Evolutionary conservation across 2,329 filamentous ascomycete species (phyloP).

Genomic region (Penicillium italicum): DNA sequence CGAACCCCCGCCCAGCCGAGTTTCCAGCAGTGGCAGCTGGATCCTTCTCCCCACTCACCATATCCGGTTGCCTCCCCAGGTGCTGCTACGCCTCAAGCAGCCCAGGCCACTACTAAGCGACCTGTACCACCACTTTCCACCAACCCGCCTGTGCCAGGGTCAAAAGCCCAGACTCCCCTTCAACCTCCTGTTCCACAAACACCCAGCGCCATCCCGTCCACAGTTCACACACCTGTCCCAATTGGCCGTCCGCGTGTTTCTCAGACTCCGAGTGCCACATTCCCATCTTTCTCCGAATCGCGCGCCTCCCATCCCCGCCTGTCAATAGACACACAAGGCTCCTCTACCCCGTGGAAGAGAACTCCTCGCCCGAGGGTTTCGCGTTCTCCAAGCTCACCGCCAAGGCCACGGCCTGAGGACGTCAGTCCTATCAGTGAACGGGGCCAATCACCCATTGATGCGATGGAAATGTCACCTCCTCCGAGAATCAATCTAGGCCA

Average conservation of each 20-base stretch:
- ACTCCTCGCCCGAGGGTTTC: conserved; percentile 35
- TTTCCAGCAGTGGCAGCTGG: conserved; percentile 39
- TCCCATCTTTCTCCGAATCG: conserved; percentile 25
- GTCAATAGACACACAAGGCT: conserved; percentile 40
- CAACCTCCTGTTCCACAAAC: conserved; percentile 27
- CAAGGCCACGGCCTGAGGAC: conserved; percentile 41
- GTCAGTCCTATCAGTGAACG: conserved; percentile 47
- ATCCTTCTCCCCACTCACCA: conserved; percentile 31
- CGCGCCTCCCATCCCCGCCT: conserved; percentile 31
- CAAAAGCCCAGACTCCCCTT: conserved; percentile 14
- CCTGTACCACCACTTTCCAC: conserved; percentile 19
- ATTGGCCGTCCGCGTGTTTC: conserved; percentile 22
- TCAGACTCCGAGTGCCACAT: conserved; percentile 29
- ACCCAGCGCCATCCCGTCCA: conserved; percentile 20
- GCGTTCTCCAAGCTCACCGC: conserved; percentile 38
- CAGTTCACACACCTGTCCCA: conserved; percentile 26
- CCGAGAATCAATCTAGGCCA: conserved; percentile 19
- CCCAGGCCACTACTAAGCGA: conserved; percentile 15
- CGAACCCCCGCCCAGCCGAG: conserved; percentile 29
- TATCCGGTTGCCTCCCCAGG: conserved; percentile 26
- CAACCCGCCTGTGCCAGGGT: conserved; percentile 17
- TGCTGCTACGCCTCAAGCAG: conserved; percentile 17
- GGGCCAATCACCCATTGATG: conserved; percentile 36
- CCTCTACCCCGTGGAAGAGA: conserved; percentile 45
- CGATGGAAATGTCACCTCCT: conserved; percentile 27